Evolutionary conservation across 805 yeast species (phyloP).

Genomic region (Kuraishia borneana): DNA sequence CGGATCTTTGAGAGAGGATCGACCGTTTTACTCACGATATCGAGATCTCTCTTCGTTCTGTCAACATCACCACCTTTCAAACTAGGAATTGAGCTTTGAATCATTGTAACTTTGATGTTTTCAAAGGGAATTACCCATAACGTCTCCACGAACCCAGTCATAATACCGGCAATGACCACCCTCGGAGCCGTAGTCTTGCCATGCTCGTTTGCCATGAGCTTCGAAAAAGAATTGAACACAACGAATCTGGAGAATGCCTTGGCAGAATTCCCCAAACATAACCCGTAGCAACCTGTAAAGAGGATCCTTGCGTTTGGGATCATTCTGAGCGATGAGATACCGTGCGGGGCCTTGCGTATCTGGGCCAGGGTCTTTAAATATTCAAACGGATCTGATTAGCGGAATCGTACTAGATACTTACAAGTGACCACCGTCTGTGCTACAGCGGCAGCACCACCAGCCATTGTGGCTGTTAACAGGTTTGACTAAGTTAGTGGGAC

Average conservation of each 20-base stretch:
- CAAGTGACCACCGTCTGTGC: constrained; percentile 49
- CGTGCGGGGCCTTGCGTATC: constrained; percentile 31
- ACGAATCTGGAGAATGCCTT: constrained; percentile 68
- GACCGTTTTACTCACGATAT: background rate
- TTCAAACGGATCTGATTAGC: constrained; percentile 44
- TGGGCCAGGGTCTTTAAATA: constrained; percentile 57
- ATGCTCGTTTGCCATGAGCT: constrained; percentile 47
- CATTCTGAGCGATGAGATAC: constrained; percentile 13
- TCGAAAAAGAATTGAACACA: constrained; percentile 64
- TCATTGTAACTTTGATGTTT: constrained; percentile 68
- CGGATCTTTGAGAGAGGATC: background rate
- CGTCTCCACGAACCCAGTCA: constrained; percentile 79
- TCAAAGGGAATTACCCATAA: constrained; percentile 85
- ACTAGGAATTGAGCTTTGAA: constrained; percentile 45
- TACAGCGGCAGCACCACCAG: constrained; percentile 54
- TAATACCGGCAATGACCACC: constrained; percentile 70
- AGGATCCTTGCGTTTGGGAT: constrained; percentile 16
- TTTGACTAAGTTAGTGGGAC: constrained; percentile 18
- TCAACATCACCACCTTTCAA: constrained; percentile 7
- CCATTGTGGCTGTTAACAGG: constrained; percentile 44
- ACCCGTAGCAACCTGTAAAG: constrained; percentile 60
- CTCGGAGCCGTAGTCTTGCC: constrained; percentile 70
- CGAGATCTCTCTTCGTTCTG: background rate
- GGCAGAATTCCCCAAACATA: constrained; percentile 61
- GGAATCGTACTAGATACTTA: background rate